phyloP scores from a whole-genome alignment of 345 rosid species.

The Murraya koenigii region DNA sequence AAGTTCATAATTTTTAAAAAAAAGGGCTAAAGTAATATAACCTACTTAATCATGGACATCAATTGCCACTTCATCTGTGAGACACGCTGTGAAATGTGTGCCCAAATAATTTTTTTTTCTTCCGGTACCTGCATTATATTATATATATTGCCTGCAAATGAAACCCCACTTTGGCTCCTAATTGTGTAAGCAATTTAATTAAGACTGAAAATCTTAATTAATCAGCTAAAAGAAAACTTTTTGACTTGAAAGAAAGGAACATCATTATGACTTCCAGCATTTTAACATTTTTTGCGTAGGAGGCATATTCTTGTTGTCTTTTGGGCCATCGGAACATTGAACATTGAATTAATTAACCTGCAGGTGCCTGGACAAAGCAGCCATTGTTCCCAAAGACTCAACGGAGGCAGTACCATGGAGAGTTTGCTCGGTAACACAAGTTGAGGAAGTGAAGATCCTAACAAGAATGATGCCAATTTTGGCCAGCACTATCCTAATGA shows the following conservation, averaged over 20 bases:
- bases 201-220: not conserved
- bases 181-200: not conserved
- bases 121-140: too few relatives aligned
- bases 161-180: too few relatives aligned
- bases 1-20: not conserved
- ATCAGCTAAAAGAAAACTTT: not conserved
- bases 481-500: constrained; percentile 40
- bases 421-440: constrained; percentile 49
- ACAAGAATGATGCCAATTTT: constrained; percentile 43
- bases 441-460: constrained; percentile 48
- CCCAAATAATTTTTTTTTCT: too few relatives aligned
- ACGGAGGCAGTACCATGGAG: constrained; percentile 17
- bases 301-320: too few relatives aligned
- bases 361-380: constrained; percentile 47
- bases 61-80: too few relatives aligned
- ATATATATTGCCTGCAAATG: too few relatives aligned
- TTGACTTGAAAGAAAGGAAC: not conserved
- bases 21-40: not conserved
- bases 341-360: not conserved
- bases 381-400: constrained; percentile 22
- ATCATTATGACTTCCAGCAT: not conserved
- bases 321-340: too few relatives aligned
- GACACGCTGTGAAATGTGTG: too few relatives aligned
- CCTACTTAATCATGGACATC: too few relatives aligned
- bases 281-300: too few relatives aligned